Evolutionary conservation across 257 asterid genomes (phyloP), one percentile per base, ranked within the genome.

Genomic region (Paulownia fortunei): DNA sequence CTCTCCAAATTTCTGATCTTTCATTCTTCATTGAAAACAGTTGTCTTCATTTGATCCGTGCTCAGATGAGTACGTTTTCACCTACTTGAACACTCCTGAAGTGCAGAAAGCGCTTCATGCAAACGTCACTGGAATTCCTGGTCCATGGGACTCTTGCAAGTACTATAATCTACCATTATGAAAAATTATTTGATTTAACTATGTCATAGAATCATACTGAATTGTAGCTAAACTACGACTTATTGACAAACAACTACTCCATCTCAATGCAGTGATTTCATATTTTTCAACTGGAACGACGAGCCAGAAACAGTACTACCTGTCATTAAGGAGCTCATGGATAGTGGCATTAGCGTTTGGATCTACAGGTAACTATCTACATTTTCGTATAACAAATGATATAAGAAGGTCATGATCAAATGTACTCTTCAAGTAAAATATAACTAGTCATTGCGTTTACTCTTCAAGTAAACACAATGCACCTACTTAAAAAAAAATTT

Each of bases 81-180:
- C 64, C 18, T 91, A 87, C 76, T 76, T 87, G 11, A 91, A 89
- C 80, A 74, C n/a, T 5, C 91, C 83, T 0, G 73, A 73, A 5
- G 91, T 89, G 58, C 94, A 86, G 72, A 77, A 79, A 21, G 85
- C 88, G 0, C 65, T 89, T 30, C 91, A 91, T 56, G 92, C 89
- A 0, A 85, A 87, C 67, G 69, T 79, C 59, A 84, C 80, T 5
- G 86, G 87, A 52, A 19, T 63, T 47, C 86, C 88, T 2, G 81
- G 86, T 42, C 75, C 80, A 10, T 90, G 96, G 92, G 21, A 37
- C 0, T 0, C 24, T 59, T 87, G 93, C 93, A 85, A 82, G 93
- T 88, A 81, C 15, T 34, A 16, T 4, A 9, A 15, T 47, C 11
- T n/a, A 15, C 18, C n/a, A 1, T 63, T 56, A 8, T 15, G 9